These are phyloP conservation scores for Suillus sp. DNA, from an alignment of 768 basidiomycete species.

Conservation along the genomic window DNA sequence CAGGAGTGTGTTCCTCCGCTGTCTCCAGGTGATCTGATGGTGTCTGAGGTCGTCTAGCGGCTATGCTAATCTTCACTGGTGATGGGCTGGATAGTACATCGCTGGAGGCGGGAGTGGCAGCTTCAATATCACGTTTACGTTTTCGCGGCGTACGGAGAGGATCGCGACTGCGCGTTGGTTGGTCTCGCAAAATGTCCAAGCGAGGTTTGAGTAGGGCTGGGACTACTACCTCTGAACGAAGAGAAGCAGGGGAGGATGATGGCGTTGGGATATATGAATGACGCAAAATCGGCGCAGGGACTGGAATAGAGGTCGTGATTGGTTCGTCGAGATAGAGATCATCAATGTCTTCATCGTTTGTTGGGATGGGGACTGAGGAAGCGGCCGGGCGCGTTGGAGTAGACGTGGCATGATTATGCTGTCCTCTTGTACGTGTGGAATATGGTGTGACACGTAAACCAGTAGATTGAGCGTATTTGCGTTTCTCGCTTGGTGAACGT, in stretches of 20 bases:
- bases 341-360: constrained; percentile 36
- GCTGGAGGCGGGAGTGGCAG: constrained; percentile 9
- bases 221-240: background rate
- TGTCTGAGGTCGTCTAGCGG: constrained; percentile 11
- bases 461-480: constrained; percentile 14
- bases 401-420: constrained; percentile 19
- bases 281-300: constrained; percentile 19
- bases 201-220: constrained; percentile 3
- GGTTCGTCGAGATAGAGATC: constrained; percentile 38
- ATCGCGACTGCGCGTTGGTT: constrained; percentile 17
- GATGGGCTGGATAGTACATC: constrained; percentile 31
- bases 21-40: constrained; percentile 16
- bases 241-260: constrained; percentile 1
- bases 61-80: constrained; percentile 27
- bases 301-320: constrained; percentile 28
- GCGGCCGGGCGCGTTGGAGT: constrained; percentile 19
- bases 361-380: constrained; percentile 35
- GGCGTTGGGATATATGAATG: constrained; percentile 16
- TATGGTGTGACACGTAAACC: constrained; percentile 19
- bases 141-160: constrained; percentile 36
- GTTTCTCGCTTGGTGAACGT: constrained; percentile 15
- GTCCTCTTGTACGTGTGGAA: background rate
- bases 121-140: constrained; percentile 22
- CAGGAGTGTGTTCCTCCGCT: constrained; percentile 10
- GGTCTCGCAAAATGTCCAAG: constrained; percentile 6